Percentiles rank a stretch among this genome's conserved stretches.
Conservation (phyloP, 352 stramenopile species). For the Pythium monospermum region DNA sequence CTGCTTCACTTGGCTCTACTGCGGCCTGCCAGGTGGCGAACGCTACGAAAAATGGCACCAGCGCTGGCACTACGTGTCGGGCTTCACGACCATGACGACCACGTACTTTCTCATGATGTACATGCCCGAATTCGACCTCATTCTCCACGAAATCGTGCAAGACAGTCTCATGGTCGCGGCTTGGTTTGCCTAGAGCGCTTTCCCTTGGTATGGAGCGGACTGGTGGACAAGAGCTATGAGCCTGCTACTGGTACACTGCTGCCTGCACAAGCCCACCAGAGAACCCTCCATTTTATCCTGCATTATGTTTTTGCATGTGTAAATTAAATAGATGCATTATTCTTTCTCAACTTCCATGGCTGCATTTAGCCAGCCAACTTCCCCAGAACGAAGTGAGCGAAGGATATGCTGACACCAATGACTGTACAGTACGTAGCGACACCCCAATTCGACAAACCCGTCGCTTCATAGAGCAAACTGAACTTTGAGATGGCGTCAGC, state of each 20-base stretch:
- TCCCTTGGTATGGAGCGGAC: too few species aligned
- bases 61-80: conserved; percentile 80
- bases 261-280: too few species aligned
- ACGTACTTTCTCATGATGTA: conserved; percentile 72
- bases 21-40: conserved; percentile 57
- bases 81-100: conserved; percentile 65
- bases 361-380: too few species aligned
- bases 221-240: too few species aligned
- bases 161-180: conserved; percentile 43
- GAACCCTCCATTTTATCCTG: not conserved
- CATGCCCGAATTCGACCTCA: conserved; percentile 72
- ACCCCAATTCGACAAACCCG: too few species aligned
- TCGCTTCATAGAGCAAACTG: too few species aligned
- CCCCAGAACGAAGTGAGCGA: too few species aligned
- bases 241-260: too few species aligned
- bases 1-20: conserved; percentile 81
- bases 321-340: conserved; percentile 9
- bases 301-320: not conserved
- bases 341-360: too few species aligned
- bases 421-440: too few species aligned
- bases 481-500: too few species aligned
- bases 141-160: conserved; percentile 70
- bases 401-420: too few species aligned
- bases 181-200: conserved; percentile 27
- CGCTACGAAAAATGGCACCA: conserved; percentile 81